phyloP scores from a whole-genome alignment of 345 rosid species.

The Eucalyptus pauciflora region DNA sequence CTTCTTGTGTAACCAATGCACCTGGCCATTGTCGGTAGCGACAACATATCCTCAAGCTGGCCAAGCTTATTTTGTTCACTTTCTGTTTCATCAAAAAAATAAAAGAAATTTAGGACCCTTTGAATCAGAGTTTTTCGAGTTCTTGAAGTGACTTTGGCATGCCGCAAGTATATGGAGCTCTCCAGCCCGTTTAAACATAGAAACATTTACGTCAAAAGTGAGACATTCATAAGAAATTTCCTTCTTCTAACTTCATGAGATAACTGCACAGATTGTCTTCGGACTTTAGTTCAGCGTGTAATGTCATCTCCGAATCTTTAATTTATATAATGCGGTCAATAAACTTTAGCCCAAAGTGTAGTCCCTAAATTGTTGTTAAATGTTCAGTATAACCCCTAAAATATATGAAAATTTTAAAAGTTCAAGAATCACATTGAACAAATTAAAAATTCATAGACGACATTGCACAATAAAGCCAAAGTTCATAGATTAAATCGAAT shows the following conservation, averaged over 20 bases:
- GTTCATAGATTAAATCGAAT: too few relatives aligned
- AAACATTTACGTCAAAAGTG: neutral
- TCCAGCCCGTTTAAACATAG: neutral
- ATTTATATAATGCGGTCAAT: neutral
- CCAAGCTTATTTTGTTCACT: neutral
- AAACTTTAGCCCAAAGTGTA: neutral
- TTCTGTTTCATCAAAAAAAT: neutral
- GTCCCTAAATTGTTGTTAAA: too few relatives aligned
- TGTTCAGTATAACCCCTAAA: too few relatives aligned
- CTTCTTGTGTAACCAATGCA: neutral
- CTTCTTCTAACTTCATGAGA: neutral
- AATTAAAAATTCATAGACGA: neutral
- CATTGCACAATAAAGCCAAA: too few relatives aligned
- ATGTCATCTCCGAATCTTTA: accelerated
- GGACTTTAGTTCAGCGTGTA: accelerated
- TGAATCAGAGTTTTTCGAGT: neutral
- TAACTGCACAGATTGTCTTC: accelerated
- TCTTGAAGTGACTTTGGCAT: neutral
- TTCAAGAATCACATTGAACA: neutral
- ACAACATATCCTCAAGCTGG: neutral
- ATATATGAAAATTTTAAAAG: neutral
- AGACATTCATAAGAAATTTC: neutral
- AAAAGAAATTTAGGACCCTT: neutral
- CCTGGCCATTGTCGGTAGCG: neutral
- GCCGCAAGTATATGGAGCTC: neutral